Conservation (phyloP, 306 rosid genomes). For the Acmispon strigosus region DNA sequence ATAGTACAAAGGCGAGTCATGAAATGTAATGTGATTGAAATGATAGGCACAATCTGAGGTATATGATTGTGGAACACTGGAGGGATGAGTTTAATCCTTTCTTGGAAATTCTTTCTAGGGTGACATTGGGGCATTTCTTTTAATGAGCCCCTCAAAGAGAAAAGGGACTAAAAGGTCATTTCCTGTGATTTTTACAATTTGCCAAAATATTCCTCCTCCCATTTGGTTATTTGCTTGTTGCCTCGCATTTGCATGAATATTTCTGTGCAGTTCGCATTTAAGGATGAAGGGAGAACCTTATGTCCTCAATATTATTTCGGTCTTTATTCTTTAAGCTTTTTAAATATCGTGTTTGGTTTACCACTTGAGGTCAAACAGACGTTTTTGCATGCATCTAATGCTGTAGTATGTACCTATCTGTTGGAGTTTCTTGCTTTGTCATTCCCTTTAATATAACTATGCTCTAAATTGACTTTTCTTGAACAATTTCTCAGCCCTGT, state of each 20-base stretch:
- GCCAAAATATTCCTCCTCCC: not conserved
- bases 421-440: too few species aligned
- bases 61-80: slow-evolving; percentile 27
- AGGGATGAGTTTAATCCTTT: slow-evolving; percentile 33
- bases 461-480: too few species aligned
- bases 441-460: too few species aligned
- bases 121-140: slow-evolving; percentile 38
- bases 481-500: too few species aligned
- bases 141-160: slow-evolving; percentile 24
- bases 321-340: too few species aligned
- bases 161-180: slow-evolving; percentile 5
- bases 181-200: slow-evolving; percentile 16
- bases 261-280: too few species aligned
- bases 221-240: not conserved
- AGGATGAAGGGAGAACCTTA: too few species aligned
- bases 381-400: too few species aligned
- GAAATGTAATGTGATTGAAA: slow-evolving; percentile 36
- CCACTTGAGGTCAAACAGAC: too few species aligned
- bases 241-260: not conserved
- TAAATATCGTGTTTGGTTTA: too few species aligned
- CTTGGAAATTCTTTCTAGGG: slow-evolving; percentile 34
- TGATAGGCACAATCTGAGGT: slow-evolving; percentile 15
- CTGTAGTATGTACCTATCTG: too few species aligned
- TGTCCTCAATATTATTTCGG: not conserved
- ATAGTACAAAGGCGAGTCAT: slow-evolving; percentile 39